phyloP scores from a whole-genome alignment of 1,139 yeast genomes.

The Saccharomyces pastorianus region DNA sequence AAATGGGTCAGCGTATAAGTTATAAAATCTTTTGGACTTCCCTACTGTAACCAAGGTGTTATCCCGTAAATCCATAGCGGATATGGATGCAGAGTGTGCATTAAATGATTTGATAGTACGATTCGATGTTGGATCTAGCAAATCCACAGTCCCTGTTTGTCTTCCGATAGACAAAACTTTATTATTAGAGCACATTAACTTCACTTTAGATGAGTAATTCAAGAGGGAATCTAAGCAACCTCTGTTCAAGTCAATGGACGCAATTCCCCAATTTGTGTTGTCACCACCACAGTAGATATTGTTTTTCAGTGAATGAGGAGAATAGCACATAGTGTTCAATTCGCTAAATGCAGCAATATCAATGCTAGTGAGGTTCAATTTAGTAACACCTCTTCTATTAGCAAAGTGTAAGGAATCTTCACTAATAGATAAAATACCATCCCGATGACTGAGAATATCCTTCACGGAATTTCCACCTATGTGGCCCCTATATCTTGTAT shows the following conservation, averaged over 20 bases:
- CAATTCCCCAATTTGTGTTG: constrained; percentile 34
- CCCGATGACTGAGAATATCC: constrained; percentile 46
- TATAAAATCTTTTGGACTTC: constrained; percentile 50
- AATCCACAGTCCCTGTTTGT: constrained; percentile 60
- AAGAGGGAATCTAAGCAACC: constrained; percentile 32
- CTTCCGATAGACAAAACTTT: constrained; percentile 56
- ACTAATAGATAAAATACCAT: constrained; percentile 55
- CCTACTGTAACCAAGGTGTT: constrained; percentile 79
- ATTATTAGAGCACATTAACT: constrained; percentile 36
- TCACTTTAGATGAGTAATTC: constrained; percentile 36
- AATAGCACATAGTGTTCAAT: constrained; percentile 33
- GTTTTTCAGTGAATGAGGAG: constrained; percentile 22
- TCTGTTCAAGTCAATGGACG: constrained; percentile 55
- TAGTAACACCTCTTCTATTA: constrained; percentile 49
- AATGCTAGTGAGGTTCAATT: constrained; percentile 34
- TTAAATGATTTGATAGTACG: constrained; percentile 52
- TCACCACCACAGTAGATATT: constrained; percentile 43
- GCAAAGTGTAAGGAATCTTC: constrained; percentile 46
- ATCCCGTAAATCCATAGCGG: constrained; percentile 74
- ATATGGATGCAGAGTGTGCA: constrained; percentile 68
- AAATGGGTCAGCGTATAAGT: constrained; percentile 61
- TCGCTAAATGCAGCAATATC: constrained; percentile 33
- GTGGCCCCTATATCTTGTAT: constrained; percentile 46
- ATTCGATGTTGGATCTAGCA: constrained; percentile 61
- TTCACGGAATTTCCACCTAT: constrained; percentile 36